Evolutionary conservation across 2,329 filamentous ascomycete species (phyloP).

Genomic region (Mycocentrospora acerina): DNA sequence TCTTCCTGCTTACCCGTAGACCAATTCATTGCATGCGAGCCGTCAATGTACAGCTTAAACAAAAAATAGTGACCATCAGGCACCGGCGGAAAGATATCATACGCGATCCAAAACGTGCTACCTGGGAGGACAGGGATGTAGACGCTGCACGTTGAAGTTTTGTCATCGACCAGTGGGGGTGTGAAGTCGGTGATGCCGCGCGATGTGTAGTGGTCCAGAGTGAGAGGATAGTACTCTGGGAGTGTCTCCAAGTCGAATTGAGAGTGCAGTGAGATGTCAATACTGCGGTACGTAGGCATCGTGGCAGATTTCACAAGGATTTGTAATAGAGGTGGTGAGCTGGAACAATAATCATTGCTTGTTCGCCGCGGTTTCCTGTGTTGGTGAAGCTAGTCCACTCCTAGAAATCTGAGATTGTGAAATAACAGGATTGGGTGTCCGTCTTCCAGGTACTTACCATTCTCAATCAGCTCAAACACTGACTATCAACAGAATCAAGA

Average conservation of each 20-base stretch:
- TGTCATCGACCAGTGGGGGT: conserved; percentile 20
- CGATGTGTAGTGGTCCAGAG: conserved; percentile 14
- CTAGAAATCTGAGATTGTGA: no score
- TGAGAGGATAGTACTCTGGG: conserved; percentile 40
- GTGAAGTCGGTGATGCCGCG: conserved; percentile 6
- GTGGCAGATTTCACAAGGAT: neutral
- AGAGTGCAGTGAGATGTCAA: conserved; percentile 44
- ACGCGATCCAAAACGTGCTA: conserved; percentile 49
- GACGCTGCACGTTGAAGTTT: conserved; percentile 34
- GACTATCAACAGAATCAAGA: no score
- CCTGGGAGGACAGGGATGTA: conserved; percentile 39
- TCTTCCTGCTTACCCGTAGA: conserved; percentile 44
- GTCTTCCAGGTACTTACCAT: no score
- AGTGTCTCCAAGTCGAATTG: conserved; percentile 44
- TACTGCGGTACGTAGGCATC: conserved; percentile 41
- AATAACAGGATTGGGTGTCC: no score
- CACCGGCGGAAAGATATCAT: conserved; percentile 35
- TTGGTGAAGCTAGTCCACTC: no score
- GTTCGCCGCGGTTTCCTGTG: no score
- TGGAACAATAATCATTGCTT: no score
- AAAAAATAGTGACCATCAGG: conserved; percentile 41
- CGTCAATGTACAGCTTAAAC: conserved; percentile 51
- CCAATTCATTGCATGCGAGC: conserved; percentile 46
- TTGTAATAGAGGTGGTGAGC: no score
- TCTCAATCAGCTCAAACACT: no score